These are phyloP conservation scores for Phycomyces nitens DNA, from an alignment of 192 early-diverging fungal species.

Conservation along the genomic window DNA sequence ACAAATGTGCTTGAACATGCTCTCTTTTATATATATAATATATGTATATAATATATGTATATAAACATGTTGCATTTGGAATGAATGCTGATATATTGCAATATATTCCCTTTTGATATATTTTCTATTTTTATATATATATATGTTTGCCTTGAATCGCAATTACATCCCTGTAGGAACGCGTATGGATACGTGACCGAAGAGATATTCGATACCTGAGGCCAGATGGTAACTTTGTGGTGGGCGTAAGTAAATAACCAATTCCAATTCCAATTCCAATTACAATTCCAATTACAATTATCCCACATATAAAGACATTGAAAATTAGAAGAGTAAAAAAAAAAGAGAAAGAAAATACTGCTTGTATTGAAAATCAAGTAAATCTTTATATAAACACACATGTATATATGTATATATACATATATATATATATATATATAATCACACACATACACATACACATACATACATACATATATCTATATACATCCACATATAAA, in stretches of 20 bases:
- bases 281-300: neutral
- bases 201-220: slow-evolving; percentile 55
- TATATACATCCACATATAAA: too few relatives aligned
- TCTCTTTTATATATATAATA: too few relatives aligned
- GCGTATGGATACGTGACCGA: slow-evolving; percentile 49
- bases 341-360: neutral
- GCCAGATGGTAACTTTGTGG: slow-evolving; percentile 71
- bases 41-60: too few relatives aligned
- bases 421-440: slow-evolving; percentile 17
- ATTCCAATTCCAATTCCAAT: too few relatives aligned
- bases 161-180: slow-evolving; percentile 34
- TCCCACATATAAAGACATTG: neutral
- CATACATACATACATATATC: too few relatives aligned
- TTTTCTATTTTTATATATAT: neutral
- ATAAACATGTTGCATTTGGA: too few relatives aligned
- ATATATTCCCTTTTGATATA: slow-evolving; percentile 4
- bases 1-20: too few relatives aligned
- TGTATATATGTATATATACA: slow-evolving; percentile 6
- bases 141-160: too few relatives aligned
- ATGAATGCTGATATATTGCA: too few relatives aligned
- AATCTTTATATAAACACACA: neutral
- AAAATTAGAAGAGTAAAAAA: too few relatives aligned
- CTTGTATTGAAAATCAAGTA: neutral
- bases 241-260: slow-evolving; percentile 53
- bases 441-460: neutral